Base-by-base conservation (phyloP, 306 rosid species). In the Vachellia collinsii region DNA sequence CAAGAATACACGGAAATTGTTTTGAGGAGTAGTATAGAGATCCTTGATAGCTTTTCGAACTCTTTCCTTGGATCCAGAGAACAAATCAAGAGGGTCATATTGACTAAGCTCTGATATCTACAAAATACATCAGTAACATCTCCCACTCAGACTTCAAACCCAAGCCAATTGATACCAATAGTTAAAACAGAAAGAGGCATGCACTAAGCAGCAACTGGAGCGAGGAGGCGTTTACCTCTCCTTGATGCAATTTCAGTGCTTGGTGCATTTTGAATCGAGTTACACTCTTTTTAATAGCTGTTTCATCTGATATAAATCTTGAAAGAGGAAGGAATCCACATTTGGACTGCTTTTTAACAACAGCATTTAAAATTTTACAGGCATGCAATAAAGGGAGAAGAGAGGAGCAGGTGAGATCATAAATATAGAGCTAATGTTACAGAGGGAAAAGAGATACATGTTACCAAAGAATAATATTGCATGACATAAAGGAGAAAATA, bases 231-330 rank as follows among this genome's bases (percentile, higher is more conserved):
- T 41, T 63, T 84, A 92, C 99, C 97, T 90, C 91, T 90, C 88
- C 94, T 67, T 85, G 89, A 80, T 84, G 91, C 87, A 92, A 88
- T 89, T 96, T 96, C 84, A 93, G 90, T 80, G 90, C 85, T 85
- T 96, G 99, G 87, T 96, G 99, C 99, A 96, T 93, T 92, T 83
- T 86, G 82, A 90, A 93, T 80, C 98, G 97, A 76, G 94, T 80
- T 77, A 90, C 83, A 66, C 77, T 82, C 86, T 62, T 89, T 85
- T 96, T 96, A 54, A 91, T 66, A 42, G 89, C 85, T 81, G 92
- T 92, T 82, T 36, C 87, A 83, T 96, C 94, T 17, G 86, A 84
- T 83, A 96, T 90, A 81, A 88, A 92, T 77, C 85, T 90, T 81
- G 99, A 90, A 77, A 77, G 66, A n/a, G 99, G 97, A 76, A 93